phyloP scores from a whole-genome alignment of 148 eudicot genomes.

The Amaranthus hypochondriacus region DNA sequence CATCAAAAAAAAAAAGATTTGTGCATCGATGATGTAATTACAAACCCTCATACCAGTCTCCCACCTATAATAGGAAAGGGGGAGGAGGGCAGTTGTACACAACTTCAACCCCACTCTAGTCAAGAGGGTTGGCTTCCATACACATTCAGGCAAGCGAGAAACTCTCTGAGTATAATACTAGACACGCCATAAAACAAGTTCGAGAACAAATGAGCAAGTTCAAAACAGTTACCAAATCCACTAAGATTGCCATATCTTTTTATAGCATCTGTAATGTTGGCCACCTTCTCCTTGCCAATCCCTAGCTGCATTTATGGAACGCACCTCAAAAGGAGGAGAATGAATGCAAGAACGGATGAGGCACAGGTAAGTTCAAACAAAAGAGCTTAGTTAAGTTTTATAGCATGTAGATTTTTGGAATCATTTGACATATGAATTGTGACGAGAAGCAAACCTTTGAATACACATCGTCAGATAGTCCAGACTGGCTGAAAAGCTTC shows the following conservation, averaged over 20 bases:
- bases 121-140: conserved; percentile 3
- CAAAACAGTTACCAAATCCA: conserved; percentile 64
- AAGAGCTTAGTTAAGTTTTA: conserved; percentile 9
- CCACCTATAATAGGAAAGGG: not conserved
- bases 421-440: conserved; percentile 7
- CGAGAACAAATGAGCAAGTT: not conserved
- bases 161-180: not conserved
- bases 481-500: conserved; percentile 63
- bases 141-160: not conserved
- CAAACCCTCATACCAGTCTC: not conserved
- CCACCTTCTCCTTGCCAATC: conserved; percentile 60
- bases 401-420: not conserved
- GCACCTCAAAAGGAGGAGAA: conserved; percentile 17
- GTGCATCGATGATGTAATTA: too few species aligned
- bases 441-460: conserved; percentile 56
- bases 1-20: not conserved
- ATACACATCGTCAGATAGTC: conserved; percentile 72
- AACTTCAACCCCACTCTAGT: not conserved
- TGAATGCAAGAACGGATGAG: not conserved
- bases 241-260: conserved; percentile 80
- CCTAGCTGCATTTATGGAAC: conserved; percentile 57
- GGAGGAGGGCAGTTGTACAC: not conserved
- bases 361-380: not conserved
- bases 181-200: not conserved
- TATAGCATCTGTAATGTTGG: conserved; percentile 41